Conservation (phyloP, 1,139 yeast genomes). For the Kodamaea alishanica region DNA sequence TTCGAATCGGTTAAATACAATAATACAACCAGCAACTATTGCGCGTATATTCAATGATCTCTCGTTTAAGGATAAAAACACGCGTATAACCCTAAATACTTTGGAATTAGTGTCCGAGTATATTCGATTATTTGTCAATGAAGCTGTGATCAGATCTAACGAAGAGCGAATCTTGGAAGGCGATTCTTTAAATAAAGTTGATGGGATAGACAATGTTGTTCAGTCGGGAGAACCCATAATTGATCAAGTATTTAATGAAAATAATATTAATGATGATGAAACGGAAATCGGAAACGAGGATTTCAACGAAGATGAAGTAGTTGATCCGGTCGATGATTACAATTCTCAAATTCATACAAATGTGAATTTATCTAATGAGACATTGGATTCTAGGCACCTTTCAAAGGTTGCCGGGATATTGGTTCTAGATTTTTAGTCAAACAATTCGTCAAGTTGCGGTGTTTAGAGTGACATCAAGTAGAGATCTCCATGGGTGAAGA, state of each 20-base stretch:
- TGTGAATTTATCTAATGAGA: slow-evolving; percentile 23
- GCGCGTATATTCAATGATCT: slow-evolving; percentile 54
- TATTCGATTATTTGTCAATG: slow-evolving; percentile 56
- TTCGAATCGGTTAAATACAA: background rate
- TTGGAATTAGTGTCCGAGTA: slow-evolving; percentile 54
- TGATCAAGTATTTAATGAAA: slow-evolving; percentile 17
- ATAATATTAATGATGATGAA: slow-evolving; percentile 14
- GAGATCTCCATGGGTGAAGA: background rate
- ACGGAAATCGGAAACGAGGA: slow-evolving; percentile 11
- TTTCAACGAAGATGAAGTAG: slow-evolving; percentile 7
- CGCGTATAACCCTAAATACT: slow-evolving; percentile 49
- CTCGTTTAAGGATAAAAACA: slow-evolving; percentile 46
- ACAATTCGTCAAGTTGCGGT: background rate
- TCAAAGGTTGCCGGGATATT: slow-evolving; percentile 53
- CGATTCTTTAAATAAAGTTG: slow-evolving; percentile 23
- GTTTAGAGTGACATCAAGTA: background rate
- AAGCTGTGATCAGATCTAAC: slow-evolving; percentile 60
- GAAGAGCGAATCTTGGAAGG: slow-evolving; percentile 44
- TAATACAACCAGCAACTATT: slow-evolving; percentile 41
- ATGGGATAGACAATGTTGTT: slow-evolving; percentile 32
- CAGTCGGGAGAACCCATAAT: slow-evolving; percentile 14
- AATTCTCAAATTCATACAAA: slow-evolving; percentile 10
- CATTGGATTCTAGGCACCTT: slow-evolving; percentile 50
- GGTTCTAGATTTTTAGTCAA: slow-evolving; percentile 47
- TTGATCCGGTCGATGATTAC: slow-evolving; percentile 13